phyloP scores from a whole-genome alignment of 2,329 filamentous ascomycete genomes.

The Trichophyton rubrum region DNA sequence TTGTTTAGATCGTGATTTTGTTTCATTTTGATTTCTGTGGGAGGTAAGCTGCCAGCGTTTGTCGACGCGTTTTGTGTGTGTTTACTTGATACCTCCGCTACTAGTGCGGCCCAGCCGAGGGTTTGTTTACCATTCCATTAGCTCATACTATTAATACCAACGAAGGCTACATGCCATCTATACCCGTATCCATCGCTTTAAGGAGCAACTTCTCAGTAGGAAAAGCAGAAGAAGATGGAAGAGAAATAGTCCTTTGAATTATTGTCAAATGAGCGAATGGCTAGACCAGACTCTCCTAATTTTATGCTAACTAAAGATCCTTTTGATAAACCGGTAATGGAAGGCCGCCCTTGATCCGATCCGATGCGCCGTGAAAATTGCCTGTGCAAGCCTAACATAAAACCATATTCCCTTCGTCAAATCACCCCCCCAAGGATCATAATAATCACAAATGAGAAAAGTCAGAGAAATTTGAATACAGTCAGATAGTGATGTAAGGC shows the following conservation, averaged over 20 bases:
- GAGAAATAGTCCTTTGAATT: neutral
- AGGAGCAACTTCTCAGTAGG: neutral
- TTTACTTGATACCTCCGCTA: neutral
- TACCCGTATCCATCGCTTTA: neutral
- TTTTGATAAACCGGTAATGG: neutral
- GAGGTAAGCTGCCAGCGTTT: neutral
- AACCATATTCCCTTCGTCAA: neutral
- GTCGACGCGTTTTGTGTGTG: neutral
- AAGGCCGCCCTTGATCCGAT: neutral
- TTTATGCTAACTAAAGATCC: conserved; percentile 5
- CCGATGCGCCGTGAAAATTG: neutral
- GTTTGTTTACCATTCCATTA: neutral
- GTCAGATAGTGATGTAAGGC: neutral
- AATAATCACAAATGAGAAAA: conserved; percentile 1
- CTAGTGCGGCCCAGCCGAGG: neutral
- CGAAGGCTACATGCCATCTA: neutral
- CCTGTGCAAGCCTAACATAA: neutral
- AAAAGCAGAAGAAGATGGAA: neutral
- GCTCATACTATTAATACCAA: neutral
- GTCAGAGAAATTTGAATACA: neutral
- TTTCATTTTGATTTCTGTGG: neutral
- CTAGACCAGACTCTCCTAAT: conserved; percentile 4
- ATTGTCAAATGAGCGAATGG: neutral
- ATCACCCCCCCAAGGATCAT: neutral
- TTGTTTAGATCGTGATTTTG: neutral